Conservation (phyloP, 768 basidiomycete species). For the Russula emetica region DNA sequence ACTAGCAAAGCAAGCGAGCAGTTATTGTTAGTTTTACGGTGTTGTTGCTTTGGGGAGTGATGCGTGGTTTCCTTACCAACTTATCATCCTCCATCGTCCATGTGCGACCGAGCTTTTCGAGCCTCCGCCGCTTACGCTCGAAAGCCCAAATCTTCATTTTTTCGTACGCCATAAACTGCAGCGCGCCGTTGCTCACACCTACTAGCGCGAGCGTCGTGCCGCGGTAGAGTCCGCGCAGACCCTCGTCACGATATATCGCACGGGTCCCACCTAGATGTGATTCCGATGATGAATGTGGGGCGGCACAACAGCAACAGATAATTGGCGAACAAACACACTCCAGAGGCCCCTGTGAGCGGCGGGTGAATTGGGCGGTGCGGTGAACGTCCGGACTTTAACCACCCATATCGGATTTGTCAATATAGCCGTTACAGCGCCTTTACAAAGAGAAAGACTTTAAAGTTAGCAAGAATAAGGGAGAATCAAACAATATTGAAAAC, state of each 20-base stretch:
- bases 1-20: conserved; percentile 44
- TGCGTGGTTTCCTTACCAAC: conserved; percentile 48
- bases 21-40: neutral
- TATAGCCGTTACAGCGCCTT: conserved; percentile 90
- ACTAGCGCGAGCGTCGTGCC: conserved; percentile 86
- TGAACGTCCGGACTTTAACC: conserved; percentile 95
- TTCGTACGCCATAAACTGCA: conserved; percentile 96
- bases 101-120: conserved; percentile 52
- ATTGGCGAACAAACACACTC: conserved; percentile 45
- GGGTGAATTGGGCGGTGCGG: conserved; percentile 62
- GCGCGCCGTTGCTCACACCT: conserved; percentile 90
- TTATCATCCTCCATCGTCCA: conserved; percentile 79
- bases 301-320: too few relatives aligned
- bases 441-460: conserved; percentile 27
- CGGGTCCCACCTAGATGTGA: conserved; percentile 60
- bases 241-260: conserved; percentile 68
- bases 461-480: neutral
- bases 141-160: conserved; percentile 91
- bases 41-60: neutral
- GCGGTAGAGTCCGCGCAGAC: conserved; percentile 73
- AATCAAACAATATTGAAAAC: conserved; percentile 13
- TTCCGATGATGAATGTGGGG: neutral
- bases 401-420: conserved; percentile 98
- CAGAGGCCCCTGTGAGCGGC: conserved; percentile 74
- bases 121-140: conserved; percentile 64